Base-by-base conservation (phyloP, 2,329 filamentous ascomycete species). In the Lojkania enalia region DNA sequence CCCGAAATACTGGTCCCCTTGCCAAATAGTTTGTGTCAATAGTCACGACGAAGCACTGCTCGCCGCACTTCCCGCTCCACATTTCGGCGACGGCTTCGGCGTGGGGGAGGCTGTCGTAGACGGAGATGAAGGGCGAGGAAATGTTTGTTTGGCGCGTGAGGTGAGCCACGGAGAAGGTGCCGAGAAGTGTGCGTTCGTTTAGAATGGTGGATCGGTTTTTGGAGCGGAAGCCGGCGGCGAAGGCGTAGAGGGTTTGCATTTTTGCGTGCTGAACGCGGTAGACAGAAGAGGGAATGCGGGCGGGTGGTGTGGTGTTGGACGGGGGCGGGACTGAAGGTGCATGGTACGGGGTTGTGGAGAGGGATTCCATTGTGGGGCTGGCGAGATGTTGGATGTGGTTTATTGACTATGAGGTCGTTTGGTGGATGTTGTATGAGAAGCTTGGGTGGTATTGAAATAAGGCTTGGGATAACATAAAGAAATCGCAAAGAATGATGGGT, bases 121-220 rank as follows among this genome's bases (percentile, higher is more conserved):
- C 63, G 49, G 53, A 59, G 50, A 69, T 64, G 43, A 69, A 61
- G 3, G 66, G 66, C 4, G 58, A 61, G 6, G 58, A 62, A 40
- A 67, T 61, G 52, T 69, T 69, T 33, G 66, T 69, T 38, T 65
- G 61, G 27, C 42, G 18, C 21, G 19, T 16, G 14, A 52, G 39
- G 19, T 52, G 49, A 3, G 46, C 39, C 15, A 38, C 18, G 14
- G 30, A 42, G 40, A 46, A 49, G 20, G 25, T 20, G 2, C 21
- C 13, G 29, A 49, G 38, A 16, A 31, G 31, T 11, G 36, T 31
- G 21, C 31, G 15, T 14, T 55, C 55, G 49, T 60, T 51, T 5
- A 67, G n/a, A 43, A 67, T 62, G 1, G 66, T 69, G 36, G 62
- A 62, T 42, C 67, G 66, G 51, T 69, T 69, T 20, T 67, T 67